Evolutionary conservation across 257 asterid species (phyloP).

Genomic region (Solanum dulcamara): DNA sequence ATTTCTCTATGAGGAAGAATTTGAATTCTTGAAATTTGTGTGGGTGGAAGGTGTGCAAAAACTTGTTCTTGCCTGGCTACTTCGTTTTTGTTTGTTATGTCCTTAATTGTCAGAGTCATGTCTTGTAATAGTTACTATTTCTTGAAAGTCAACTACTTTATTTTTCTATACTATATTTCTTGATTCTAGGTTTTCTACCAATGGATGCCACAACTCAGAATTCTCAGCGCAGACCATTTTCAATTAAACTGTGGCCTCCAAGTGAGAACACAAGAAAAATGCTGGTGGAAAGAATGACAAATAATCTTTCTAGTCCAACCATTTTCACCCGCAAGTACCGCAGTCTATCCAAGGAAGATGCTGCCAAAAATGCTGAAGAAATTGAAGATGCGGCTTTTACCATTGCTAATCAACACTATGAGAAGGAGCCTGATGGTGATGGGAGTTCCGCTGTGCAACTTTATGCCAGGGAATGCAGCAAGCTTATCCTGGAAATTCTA

Average conservation of each 20-base stretch:
- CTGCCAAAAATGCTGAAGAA: constrained; percentile 44
- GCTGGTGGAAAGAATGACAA: constrained; percentile 70
- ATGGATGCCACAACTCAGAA: constrained; percentile 55
- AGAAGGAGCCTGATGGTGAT: constrained; percentile 88
- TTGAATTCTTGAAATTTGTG: not conserved
- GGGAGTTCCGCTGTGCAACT: constrained; percentile 93
- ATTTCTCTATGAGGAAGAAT: not conserved
- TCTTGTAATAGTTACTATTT: not conserved
- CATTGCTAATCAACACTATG: constrained; percentile 51
- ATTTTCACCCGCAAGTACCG: constrained; percentile 87
- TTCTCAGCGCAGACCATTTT: constrained; percentile 47
- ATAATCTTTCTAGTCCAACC: constrained; percentile 82
- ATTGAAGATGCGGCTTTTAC: constrained; percentile 71
- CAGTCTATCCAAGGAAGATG: constrained; percentile 44
- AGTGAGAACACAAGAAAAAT: constrained; percentile 64
- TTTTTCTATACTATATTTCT: not conserved
- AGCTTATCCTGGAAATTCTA: constrained; percentile 64
- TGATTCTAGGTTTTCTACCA: constrained; percentile 4
- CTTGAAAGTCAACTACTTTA: not conserved
- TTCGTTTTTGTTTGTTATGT: not conserved
- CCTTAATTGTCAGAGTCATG: not conserved
- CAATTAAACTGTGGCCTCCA: constrained; percentile 96
- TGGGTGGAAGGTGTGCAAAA: not conserved
- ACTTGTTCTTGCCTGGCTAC: not conserved
- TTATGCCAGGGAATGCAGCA: constrained; percentile 89